These are phyloP conservation scores for Barnettozyma pratensis DNA, from an alignment of 805 yeast species.

Conservation along the genomic window DNA sequence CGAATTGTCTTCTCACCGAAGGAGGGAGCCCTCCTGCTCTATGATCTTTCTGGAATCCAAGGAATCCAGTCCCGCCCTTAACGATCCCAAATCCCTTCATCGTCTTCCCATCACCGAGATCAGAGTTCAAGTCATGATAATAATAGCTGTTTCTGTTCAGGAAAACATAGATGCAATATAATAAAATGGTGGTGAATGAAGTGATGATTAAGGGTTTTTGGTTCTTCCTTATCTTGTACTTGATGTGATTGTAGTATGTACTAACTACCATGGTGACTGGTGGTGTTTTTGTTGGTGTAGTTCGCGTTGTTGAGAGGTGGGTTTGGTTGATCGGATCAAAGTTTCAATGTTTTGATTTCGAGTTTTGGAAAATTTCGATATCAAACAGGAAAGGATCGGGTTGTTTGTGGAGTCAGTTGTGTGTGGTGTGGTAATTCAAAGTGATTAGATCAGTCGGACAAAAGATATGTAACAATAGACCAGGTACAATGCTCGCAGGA, in stretches of 20 bases:
- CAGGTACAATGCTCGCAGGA: no score
- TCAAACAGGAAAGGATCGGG: no score
- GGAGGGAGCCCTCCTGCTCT: constrained; percentile 25
- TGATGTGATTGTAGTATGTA: background rate
- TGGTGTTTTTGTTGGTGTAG: no score
- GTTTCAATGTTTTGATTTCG: no score
- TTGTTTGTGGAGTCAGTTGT: no score
- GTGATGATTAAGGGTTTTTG: background rate
- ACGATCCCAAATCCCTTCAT: constrained; percentile 22
- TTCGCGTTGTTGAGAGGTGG: no score
- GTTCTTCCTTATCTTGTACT: background rate
- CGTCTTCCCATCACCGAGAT: constrained; percentile 16
- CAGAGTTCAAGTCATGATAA: background rate
- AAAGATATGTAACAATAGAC: no score
- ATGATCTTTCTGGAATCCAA: constrained; percentile 17
- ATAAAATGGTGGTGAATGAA: background rate
- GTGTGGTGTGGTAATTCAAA: no score
- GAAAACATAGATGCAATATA: background rate
- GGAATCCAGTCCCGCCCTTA: constrained; percentile 24
- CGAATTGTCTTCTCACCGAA: constrained; percentile 11
- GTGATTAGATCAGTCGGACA: no score
- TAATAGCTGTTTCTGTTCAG: background rate
- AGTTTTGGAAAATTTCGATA: no score
- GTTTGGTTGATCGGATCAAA: no score
- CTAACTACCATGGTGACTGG: background rate